Conservation (phyloP, 106 monocot species). For the Dendrobium nobile region DNA sequence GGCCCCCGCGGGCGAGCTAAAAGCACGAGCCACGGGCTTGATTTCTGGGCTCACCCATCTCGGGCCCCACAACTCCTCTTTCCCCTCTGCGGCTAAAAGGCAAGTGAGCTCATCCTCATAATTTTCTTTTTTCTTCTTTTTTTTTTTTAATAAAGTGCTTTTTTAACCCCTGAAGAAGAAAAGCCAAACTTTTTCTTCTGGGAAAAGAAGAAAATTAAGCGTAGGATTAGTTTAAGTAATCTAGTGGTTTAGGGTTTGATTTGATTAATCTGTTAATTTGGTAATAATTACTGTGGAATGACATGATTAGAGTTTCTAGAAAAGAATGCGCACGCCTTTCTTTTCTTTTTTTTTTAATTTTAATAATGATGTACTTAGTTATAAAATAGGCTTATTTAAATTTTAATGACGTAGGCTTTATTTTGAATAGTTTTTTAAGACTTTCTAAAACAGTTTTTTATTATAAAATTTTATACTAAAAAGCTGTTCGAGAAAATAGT, state of each 20-base stretch:
- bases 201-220: neutral
- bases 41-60: neutral
- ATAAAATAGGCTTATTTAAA: neutral
- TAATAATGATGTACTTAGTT: neutral
- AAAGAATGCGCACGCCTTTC: neutral
- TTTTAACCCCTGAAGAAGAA: neutral
- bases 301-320: neutral
- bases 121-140: neutral
- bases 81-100: neutral
- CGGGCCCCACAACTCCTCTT: slow-evolving; percentile 1
- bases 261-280: neutral
- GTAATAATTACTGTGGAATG: neutral
- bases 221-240: neutral
- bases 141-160: neutral
- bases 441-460: too few species aligned
- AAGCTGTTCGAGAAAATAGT: too few species aligned
- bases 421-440: too few species aligned
- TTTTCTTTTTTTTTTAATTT: neutral
- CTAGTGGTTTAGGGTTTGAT: neutral
- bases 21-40: neutral
- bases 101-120: neutral
- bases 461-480: too few species aligned
- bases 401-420: neutral
- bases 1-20: neutral
- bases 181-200: neutral